phyloP scores from a whole-genome alignment of 768 basidiomycete genomes.

The Psilocybe cubensis region DNA sequence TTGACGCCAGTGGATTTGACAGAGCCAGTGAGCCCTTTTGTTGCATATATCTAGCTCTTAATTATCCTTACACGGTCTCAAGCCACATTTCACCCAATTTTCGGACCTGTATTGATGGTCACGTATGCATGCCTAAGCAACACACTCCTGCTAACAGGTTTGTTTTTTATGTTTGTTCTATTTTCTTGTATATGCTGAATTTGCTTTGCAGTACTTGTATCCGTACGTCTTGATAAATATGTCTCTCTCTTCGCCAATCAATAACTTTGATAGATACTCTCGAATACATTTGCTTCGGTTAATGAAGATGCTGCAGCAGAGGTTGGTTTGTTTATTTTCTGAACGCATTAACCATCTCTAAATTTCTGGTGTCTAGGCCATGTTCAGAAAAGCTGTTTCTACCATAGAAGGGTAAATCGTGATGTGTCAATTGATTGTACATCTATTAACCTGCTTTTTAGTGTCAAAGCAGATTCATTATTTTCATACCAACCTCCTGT shows the following conservation, averaged over 20 bases:
- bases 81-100: constrained; percentile 82
- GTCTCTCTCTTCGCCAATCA: neutral
- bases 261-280: constrained; percentile 67
- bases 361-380: constrained; percentile 57
- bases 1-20: constrained; percentile 91
- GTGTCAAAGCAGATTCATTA: constrained; percentile 88
- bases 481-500: constrained; percentile 96
- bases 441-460: neutral
- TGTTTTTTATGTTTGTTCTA: constrained; percentile 8
- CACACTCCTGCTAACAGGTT: constrained; percentile 87
- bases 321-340: constrained; percentile 42
- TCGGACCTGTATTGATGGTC: constrained; percentile 92
- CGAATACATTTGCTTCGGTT: constrained; percentile 93
- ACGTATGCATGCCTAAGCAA: constrained; percentile 92
- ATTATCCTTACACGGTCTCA: neutral
- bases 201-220: constrained; percentile 66
- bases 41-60: neutral
- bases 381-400: constrained; percentile 93
- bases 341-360: neutral
- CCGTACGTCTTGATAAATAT: constrained; percentile 48
- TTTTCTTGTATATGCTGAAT: constrained; percentile 6
- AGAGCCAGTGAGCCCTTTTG: constrained; percentile 61
- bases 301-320: constrained; percentile 93
- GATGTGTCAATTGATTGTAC: neutral
- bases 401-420: constrained; percentile 85